A percentile compares a stretch with the other conserved stretches of the same genome.
Evolutionary conservation across 2,329 filamentous ascomycete genomes (phyloP).

Genomic region (Ilyonectria mors-panacis): DNA sequence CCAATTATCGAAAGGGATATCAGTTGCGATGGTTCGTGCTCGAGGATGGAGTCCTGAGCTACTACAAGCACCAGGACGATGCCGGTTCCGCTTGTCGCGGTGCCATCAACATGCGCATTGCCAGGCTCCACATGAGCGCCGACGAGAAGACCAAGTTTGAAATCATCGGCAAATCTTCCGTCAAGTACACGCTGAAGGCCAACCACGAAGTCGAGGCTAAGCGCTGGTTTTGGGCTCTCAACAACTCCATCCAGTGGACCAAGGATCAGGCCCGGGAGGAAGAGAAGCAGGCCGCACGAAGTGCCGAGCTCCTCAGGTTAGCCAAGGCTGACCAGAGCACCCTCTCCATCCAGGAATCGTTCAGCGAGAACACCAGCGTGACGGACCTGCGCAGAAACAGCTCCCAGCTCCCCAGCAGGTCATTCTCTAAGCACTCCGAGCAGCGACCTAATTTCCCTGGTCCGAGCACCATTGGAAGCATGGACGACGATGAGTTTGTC

Average conservation of each 20-base stretch:
- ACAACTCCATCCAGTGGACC: conserved; percentile 98
- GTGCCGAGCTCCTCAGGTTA: conserved; percentile 82
- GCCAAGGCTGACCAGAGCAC: conserved; percentile 82
- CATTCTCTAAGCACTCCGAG: conserved; percentile 47
- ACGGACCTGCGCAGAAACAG: conserved; percentile 62
- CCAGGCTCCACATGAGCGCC: conserved; percentile 93
- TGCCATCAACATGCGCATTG: conserved; percentile 99
- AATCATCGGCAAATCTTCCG: conserved; percentile 97
- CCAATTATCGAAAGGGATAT: conserved; percentile 97
- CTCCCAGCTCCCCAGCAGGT: conserved; percentile 58
- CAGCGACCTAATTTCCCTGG: conserved; percentile 56
- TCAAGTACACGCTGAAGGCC: conserved; percentile 97
- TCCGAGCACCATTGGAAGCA: conserved; percentile 63
- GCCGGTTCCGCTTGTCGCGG: conserved; percentile 95
- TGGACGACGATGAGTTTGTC: conserved; percentile 67
- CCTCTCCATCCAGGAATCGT: conserved; percentile 61
- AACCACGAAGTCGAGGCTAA: conserved; percentile 99
- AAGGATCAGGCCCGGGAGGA: conserved; percentile 98
- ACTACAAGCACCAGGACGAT: conserved; percentile 99
- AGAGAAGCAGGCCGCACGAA: conserved; percentile 80
- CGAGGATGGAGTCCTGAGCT: conserved; percentile 96
- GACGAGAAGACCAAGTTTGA: conserved; percentile 99
- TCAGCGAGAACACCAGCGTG: conserved; percentile 68
- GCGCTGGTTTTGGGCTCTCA: conserved; percentile 98
- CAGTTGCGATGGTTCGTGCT: conserved; percentile 98